These are phyloP conservation scores for Eremochloa ophiuroides DNA, from an alignment of 176 grass and related monocot genomes.

Conservation along the genomic window DNA sequence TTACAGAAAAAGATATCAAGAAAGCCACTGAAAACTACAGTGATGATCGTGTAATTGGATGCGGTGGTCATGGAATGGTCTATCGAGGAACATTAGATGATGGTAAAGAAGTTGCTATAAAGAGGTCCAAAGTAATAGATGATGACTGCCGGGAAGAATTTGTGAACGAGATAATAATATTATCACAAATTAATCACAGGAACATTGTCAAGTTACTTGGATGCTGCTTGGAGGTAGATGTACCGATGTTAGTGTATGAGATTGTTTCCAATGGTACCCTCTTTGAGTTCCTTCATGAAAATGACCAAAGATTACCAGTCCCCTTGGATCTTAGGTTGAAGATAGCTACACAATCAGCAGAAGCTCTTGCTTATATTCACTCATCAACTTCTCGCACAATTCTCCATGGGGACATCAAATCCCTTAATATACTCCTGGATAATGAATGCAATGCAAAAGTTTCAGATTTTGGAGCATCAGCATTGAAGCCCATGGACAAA, in stretches of 20 bases:
- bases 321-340: constrained; percentile 34
- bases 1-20: constrained; percentile 42
- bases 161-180: constrained; percentile 56
- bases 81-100: constrained; percentile 40
- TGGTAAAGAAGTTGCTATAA: constrained; percentile 39
- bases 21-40: constrained; percentile 37
- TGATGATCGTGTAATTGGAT: constrained; percentile 24
- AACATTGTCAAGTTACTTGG: constrained; percentile 43
- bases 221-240: constrained; percentile 44
- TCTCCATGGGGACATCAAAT: constrained; percentile 49
- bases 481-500: constrained; percentile 41
- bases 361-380: constrained; percentile 41
- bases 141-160: constrained; percentile 38
- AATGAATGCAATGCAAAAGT: constrained; percentile 40
- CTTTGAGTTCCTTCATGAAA: constrained; percentile 40
- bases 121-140: constrained; percentile 37
- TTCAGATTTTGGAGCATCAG: constrained; percentile 60
- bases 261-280: constrained; percentile 41
- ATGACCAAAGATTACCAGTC: neutral
- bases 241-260: constrained; percentile 43
- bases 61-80: constrained; percentile 44
- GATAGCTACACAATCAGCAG: constrained; percentile 34
- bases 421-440: constrained; percentile 46
- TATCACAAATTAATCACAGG: constrained; percentile 54
- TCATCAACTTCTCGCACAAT: constrained; percentile 38